Percentiles rank a stretch among this genome's conserved stretches.
These are phyloP conservation scores for Gossypium trilobum DNA, from an alignment of 441 rosid species.

Conservation along the genomic window DNA sequence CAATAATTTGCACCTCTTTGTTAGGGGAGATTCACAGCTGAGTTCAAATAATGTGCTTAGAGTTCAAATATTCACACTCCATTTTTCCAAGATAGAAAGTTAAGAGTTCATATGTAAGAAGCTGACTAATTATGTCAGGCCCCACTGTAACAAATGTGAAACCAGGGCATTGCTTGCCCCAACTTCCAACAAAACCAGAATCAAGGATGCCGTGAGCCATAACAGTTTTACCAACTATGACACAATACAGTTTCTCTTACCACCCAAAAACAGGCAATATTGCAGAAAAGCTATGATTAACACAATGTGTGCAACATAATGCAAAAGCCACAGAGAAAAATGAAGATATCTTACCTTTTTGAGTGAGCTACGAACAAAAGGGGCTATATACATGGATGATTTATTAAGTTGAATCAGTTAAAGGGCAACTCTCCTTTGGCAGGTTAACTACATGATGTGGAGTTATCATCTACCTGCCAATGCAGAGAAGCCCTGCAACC, in stretches of 20 bases:
- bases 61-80: neutral
- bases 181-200: no score
- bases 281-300: no score
- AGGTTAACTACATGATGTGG: slow-evolving; percentile 8
- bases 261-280: no score
- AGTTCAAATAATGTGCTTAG: neutral
- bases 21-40: neutral
- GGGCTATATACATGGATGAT: neutral
- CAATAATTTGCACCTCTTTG: neutral
- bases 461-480: slow-evolving; percentile 35
- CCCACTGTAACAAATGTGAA: neutral
- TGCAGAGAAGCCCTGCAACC: slow-evolving; percentile 55
- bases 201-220: no score
- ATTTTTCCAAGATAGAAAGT: neutral
- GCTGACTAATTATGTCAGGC: neutral
- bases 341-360: neutral
- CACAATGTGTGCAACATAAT: slow-evolving; percentile 30
- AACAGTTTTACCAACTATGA: no score
- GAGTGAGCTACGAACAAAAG: neutral
- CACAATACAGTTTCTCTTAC: no score
- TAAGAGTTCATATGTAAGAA: neutral
- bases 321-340: neutral
- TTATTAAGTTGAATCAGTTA: slow-evolving; percentile 44
- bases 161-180: no score
- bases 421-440: slow-evolving; percentile 97